These are phyloP conservation scores for Lactarius tabidus DNA, from an alignment of 768 basidiomycete genomes.

Conservation along the genomic window DNA sequence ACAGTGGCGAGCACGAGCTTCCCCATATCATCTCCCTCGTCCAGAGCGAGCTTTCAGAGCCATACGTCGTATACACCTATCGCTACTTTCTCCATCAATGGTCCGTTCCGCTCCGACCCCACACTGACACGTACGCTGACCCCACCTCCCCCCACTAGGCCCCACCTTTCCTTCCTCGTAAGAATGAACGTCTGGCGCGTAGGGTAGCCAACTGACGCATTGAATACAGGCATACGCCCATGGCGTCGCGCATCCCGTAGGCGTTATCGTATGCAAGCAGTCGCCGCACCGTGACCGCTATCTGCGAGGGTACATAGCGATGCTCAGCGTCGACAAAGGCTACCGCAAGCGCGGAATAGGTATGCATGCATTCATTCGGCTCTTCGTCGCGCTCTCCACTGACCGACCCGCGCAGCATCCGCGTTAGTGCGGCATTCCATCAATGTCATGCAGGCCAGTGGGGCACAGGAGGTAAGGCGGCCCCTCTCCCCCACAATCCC, in stretches of 20 bases:
- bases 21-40: conserved; percentile 83
- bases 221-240: conserved; percentile 10
- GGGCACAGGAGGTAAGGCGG: conserved; percentile 75
- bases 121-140: conserved; percentile 30
- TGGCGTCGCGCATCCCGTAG: conserved; percentile 52
- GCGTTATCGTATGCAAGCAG: conserved; percentile 96
- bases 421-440: conserved; percentile 80
- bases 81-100: conserved; percentile 96
- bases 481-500: conserved; percentile 17
- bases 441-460: conserved; percentile 74
- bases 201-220: background rate
- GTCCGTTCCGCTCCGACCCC: conserved; percentile 44
- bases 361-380: conserved; percentile 59
- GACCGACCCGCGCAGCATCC: conserved; percentile 52
- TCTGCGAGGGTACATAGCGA: conserved; percentile 95
- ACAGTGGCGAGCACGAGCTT: conserved; percentile 72
- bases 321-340: conserved; percentile 84
- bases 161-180: conserved; percentile 82
- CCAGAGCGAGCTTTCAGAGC: conserved; percentile 90
- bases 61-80: conserved; percentile 94
- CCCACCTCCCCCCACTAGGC: conserved; percentile 51
- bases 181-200: conserved; percentile 13
- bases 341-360: conserved; percentile 98
- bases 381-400: background rate
- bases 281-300: conserved; percentile 71